A percentile compares a stretch with the other conserved stretches of the same genome.
Evolutionary conservation across 75 land plant genomes (phyloP).

Genomic region (Sequoia sempervirens): DNA sequence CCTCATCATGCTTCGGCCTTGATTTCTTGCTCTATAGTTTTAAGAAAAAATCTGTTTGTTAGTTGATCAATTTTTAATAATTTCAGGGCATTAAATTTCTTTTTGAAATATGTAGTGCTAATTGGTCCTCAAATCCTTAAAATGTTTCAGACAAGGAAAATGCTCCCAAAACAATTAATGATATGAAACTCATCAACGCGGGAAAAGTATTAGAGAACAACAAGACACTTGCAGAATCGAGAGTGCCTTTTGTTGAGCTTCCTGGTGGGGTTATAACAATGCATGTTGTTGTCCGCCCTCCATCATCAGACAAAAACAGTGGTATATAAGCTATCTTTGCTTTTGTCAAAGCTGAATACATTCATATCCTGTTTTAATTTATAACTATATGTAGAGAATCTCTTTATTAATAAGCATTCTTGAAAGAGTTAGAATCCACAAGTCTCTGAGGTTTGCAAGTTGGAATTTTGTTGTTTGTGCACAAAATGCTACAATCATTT

Average conservation of each 20-base stretch:
- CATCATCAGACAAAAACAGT: conserved; percentile 51
- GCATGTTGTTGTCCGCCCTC: conserved; percentile 82
- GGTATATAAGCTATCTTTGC: conserved; percentile 28
- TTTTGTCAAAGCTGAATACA: neutral
- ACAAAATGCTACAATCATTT: neutral
- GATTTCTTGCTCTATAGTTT: neutral
- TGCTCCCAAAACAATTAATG: conserved; percentile 62
- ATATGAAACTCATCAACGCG: conserved; percentile 80
- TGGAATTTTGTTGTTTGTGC: neutral
- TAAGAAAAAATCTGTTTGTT: neutral
- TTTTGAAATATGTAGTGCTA: neutral
- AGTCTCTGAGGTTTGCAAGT: neutral
- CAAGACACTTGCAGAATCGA: conserved; percentile 67
- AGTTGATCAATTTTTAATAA: neutral
- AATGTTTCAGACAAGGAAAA: conserved; percentile 51
- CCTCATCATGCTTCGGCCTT: neutral
- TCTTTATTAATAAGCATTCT: neutral
- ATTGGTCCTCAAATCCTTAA: conserved; percentile 1
- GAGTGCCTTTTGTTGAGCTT: conserved; percentile 65
- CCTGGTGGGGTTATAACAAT: conserved; percentile 82
- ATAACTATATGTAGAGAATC: neutral
- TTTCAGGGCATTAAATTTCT: conserved; percentile 1
- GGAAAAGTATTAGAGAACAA: conserved; percentile 78
- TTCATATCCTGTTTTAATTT: neutral
- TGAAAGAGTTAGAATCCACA: neutral